Base-by-base conservation (phyloP, 345 rosid species). In the Corymbia maculata region DNA sequence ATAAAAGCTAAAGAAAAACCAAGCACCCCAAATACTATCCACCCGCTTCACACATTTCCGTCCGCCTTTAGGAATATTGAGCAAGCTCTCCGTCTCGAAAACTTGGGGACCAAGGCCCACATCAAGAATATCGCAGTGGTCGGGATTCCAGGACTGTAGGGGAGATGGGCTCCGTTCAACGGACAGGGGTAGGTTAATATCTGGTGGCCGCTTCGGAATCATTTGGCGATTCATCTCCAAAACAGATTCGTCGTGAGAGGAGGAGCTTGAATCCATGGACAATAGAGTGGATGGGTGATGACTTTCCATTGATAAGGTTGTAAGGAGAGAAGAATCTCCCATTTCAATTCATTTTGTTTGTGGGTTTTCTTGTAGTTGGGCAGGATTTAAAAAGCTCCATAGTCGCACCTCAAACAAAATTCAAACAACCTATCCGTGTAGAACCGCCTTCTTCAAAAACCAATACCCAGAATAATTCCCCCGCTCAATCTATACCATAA, bases 1-100 rank as follows among this genome's bases (percentile, higher is more conserved):
- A 91, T 97, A 98, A 90, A 96, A 98, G 88, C 94, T 98, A 85
- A 98, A 98, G 93, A 98, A 98, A 88, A 98, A 93, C 99, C 99
- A 98, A 66, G 99, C 99, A 88, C 99, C 99, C 99, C 99, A 97
- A n/a, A 94, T 92, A 57, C 98, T 97, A 88, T 98, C 99, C 14
- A 94, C 92, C 82, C 99, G 93, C 87, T 97, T 97, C 1, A 94
- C 94, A 53, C 97, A 97, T 92, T 97, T 97, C 75, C 91, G 51
- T 86, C 86, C 91, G 15, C 51, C 88, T 90, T 96, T 98, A 21
- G 99, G 94, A 66, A 93, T 90, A 86, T 88, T 92, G 88, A 96
- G 92, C 75, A 90, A 91, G 42, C 92, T 95, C 93, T 98, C 98
- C 36, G 95, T 93, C 94, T 97, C 98, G 45, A 93, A 97, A 21